Base-by-base conservation (phyloP, 2,329 filamentous ascomycete genomes). In the Penicillium fuscoglaucum region DNA sequence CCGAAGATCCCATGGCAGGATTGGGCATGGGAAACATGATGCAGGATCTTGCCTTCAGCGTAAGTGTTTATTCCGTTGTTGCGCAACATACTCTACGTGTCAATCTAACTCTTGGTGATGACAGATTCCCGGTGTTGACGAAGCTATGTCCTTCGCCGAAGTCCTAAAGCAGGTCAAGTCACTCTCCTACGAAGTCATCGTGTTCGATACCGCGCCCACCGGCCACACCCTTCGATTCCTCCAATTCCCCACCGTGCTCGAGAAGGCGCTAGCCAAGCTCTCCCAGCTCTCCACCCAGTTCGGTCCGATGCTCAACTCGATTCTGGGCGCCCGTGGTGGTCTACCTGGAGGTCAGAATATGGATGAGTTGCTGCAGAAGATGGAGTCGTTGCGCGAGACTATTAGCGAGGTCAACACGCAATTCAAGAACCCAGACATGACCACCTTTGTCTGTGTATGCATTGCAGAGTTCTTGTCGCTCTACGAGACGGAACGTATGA, bases 401-500 rank as follows among this genome's bases (percentile, higher is more conserved):
- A 99, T 99, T 68, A 83, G 86, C 68, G 95, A 99, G 76, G 95
- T 99, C 70, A 99, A 99, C 80, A 85, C 90, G 50, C 95, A 99
- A 78, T 99, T 99, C 85, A 97, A 99, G 83, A 90, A 99, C 73
- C 88, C 95, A 57, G 89, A 92, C 66, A 85, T 97, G 69, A 97
- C 93, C 24, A 99, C 95, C 0, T 99, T 99, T 72, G 92, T 99
- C 54, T 98, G 95, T 75, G 95, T 99, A 61, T 96, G 95, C 77
- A 99, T 99, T 75, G 91, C 95, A 53, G 95, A 99, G 79, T 99
- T 99, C 80, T 78, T 99, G 69, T 93, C 89, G 39, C 83, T 99
- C 52, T 99, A 99, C 80, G 95, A 99, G 83, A 99, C 95, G 61
- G 95, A 99, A 82, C 90, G 95, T 70, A 98, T 99, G 95, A 98